A percentile compares a stretch with the other conserved stretches of the same genome.
Conservation (phyloP, 2,329 filamentous ascomycete genomes). For the Tolypocladium endophyticum region DNA sequence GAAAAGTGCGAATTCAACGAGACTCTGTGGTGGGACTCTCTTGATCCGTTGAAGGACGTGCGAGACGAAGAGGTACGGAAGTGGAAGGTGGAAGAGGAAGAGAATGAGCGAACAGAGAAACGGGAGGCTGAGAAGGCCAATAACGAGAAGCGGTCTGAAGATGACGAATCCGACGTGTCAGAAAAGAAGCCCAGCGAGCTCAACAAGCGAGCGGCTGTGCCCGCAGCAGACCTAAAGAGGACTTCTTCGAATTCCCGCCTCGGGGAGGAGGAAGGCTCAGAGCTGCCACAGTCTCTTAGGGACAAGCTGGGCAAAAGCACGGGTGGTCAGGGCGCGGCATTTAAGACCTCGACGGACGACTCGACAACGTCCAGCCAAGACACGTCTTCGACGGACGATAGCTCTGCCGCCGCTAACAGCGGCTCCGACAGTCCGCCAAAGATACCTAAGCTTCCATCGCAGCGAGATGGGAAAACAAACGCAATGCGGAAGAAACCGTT, state of each 20-base stretch:
- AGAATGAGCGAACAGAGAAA: constrained; percentile 17
- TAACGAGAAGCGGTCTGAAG: neutral
- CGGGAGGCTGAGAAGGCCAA: neutral
- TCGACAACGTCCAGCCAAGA: neutral
- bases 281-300: constrained; percentile 21
- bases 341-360: neutral
- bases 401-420: constrained; percentile 1
- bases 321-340: constrained; percentile 3
- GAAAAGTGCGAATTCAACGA: constrained; percentile 41
- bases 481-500: constrained; percentile 22
- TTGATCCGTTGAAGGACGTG: constrained; percentile 35
- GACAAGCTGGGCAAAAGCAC: constrained; percentile 15
- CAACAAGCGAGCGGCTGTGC: constrained; percentile 9
- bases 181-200: neutral
- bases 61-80: constrained; percentile 31
- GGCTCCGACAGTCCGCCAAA: neutral
- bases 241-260: constrained; percentile 6
- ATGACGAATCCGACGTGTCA: neutral
- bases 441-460: neutral
- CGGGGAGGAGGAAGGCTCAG: constrained; percentile 14
- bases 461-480: neutral
- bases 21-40: constrained; percentile 34
- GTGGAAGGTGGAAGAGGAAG: constrained; percentile 32
- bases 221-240: constrained; percentile 4
- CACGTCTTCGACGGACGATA: neutral